These are phyloP conservation scores for Rubia balearica DNA, from an alignment of 305 asterid species.

Conservation along the genomic window DNA sequence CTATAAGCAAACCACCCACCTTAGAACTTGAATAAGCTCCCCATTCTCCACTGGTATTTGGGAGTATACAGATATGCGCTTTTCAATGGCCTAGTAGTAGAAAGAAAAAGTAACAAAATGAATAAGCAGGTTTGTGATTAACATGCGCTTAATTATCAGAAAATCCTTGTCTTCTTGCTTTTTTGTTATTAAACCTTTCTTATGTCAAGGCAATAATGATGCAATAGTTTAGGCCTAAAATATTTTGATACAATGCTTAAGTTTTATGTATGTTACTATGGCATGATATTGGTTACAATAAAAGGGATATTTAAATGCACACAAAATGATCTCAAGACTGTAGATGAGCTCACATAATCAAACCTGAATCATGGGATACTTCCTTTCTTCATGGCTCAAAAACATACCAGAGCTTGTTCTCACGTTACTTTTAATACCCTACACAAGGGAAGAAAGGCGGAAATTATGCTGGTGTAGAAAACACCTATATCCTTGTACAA, in stretches of 20 bases:
- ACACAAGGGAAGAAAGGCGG: slow-evolving; percentile 11
- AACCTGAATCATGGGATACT: slow-evolving; percentile 78
- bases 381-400: slow-evolving; percentile 58
- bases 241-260: not conserved
- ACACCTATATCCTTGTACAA: not conserved
- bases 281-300: not conserved
- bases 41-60: slow-evolving; percentile 85
- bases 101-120: slow-evolving; percentile 7
- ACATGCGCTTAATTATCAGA: not conserved
- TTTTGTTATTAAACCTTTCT: not conserved
- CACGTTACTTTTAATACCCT: slow-evolving; percentile 75
- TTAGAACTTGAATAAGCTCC: slow-evolving; percentile 77
- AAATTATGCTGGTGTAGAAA: not conserved
- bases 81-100: slow-evolving; percentile 66
- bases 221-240: too few species aligned
- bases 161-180: not conserved
- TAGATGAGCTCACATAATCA: slow-evolving; percentile 10
- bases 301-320: not conserved
- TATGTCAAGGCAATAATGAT: not conserved
- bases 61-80: slow-evolving; percentile 77
- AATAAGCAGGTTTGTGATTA: not conserved
- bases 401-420: slow-evolving; percentile 97
- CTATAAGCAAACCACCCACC: slow-evolving; percentile 34
- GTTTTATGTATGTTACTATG: not conserved
- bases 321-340: not conserved